Evolutionary conservation across 2,329 filamentous ascomycete species (phyloP).

Genomic region (Exophiala phaeomuriformis): DNA sequence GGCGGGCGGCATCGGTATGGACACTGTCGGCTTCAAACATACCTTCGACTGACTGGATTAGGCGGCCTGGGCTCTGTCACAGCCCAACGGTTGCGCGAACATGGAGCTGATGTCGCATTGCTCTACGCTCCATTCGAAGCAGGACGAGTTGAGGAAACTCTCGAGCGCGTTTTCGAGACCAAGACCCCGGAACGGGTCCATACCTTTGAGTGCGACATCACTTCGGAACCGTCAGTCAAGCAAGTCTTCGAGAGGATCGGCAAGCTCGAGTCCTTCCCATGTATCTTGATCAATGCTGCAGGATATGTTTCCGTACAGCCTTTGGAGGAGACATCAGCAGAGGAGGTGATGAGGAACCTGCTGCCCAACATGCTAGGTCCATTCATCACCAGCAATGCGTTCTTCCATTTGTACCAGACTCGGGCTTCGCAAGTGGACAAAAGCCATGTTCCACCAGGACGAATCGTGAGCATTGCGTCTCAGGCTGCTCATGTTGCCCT

Average conservation of each 20-base stretch:
- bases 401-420: conserved; percentile 37
- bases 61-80: conserved; percentile 41
- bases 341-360: conserved; percentile 32
- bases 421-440: conserved; percentile 7
- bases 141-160: conserved; percentile 32
- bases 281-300: conserved; percentile 39
- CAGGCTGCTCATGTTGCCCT: conserved; percentile 44
- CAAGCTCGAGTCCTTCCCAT: conserved; percentile 34
- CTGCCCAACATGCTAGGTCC: conserved; percentile 40
- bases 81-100: conserved; percentile 36
- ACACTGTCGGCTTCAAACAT: neutral
- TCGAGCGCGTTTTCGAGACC: conserved; percentile 34
- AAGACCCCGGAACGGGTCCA: conserved; percentile 27
- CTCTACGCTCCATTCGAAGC: conserved; percentile 45
- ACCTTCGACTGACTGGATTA: conserved; percentile 11
- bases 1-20: conserved; percentile 38
- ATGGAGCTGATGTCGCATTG: conserved; percentile 40
- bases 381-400: conserved; percentile 41
- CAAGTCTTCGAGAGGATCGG: conserved; percentile 33
- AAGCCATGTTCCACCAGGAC: conserved; percentile 31
- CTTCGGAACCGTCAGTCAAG: conserved; percentile 41
- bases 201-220: conserved; percentile 43
- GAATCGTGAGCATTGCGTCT: conserved; percentile 43
- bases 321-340: conserved; percentile 38
- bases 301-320: conserved; percentile 43